Conservation (phyloP, 2,329 filamentous ascomycete genomes). For the Catunica adiposa region DNA sequence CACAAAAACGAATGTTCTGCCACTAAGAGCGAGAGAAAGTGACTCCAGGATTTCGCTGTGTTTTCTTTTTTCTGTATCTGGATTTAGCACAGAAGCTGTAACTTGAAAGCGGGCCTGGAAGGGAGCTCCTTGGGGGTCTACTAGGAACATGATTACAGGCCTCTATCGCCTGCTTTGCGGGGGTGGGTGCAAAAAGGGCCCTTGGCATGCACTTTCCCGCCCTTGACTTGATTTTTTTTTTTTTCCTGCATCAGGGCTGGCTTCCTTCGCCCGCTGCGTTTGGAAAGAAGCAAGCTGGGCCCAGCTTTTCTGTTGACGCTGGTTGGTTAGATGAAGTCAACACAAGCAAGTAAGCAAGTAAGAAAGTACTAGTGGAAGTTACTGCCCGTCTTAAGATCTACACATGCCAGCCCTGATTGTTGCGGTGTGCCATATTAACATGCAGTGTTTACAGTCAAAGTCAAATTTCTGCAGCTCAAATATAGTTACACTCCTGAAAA, state of each 20-base stretch:
- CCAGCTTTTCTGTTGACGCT: background rate
- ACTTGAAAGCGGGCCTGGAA: background rate
- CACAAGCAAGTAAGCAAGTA: too few relatives aligned
- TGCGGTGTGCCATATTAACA: too few relatives aligned
- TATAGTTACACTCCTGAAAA: too few relatives aligned
- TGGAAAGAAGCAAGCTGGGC: background rate
- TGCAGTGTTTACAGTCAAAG: too few relatives aligned
- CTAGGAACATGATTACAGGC: too few relatives aligned
- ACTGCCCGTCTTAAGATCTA: too few relatives aligned
- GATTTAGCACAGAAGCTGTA: background rate
- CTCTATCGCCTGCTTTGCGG: background rate
- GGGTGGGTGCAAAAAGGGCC: background rate
- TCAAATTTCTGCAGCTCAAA: too few relatives aligned
- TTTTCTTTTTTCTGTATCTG: background rate
- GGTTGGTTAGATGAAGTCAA: background rate
- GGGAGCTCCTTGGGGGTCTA: background rate
- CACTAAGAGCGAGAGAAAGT: background rate
- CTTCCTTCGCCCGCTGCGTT: background rate
- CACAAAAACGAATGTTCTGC: too few relatives aligned
- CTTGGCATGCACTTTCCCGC: background rate
- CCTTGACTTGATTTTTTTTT: background rate
- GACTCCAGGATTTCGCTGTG: background rate
- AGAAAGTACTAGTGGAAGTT: too few relatives aligned
- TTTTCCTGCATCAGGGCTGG: too few relatives aligned
- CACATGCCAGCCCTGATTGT: too few relatives aligned